Conservation (phyloP, 1,284 basidiomycete genomes). For the Anthracocystis setariae region DNA sequence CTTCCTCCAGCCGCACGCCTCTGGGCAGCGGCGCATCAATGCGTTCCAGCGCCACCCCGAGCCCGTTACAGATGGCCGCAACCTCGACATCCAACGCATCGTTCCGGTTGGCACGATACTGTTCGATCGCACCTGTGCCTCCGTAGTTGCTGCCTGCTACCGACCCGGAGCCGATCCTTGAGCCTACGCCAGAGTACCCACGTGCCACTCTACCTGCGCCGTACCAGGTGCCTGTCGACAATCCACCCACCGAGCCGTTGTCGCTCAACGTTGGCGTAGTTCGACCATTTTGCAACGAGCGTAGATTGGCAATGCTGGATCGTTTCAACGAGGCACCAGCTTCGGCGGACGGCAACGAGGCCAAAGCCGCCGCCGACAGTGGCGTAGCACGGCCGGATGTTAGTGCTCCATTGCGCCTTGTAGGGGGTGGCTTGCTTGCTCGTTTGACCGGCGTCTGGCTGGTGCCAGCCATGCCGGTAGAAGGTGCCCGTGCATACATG, state of each 20-base stretch:
- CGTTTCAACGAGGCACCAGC: conserved; percentile 32
- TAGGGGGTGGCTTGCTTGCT: conserved; percentile 58
- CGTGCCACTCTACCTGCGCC: conserved; percentile 18
- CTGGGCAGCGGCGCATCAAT: conserved; percentile 77
- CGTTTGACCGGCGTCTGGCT: conserved; percentile 30
- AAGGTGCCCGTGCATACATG: conserved; percentile 53
- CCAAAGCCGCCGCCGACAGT: conserved; percentile 59
- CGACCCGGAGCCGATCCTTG: conserved; percentile 28
- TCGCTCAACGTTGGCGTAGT: conserved; percentile 55
- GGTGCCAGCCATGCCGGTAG: conserved; percentile 30
- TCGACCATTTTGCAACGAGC: conserved; percentile 41
- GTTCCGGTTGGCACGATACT: conserved; percentile 78
- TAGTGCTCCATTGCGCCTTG: conserved; percentile 27
- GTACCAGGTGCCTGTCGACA: conserved; percentile 47
- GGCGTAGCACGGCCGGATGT: conserved; percentile 54
- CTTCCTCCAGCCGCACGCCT: conserved; percentile 71
- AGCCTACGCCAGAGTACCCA: conserved; percentile 27
- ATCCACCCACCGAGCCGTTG: conserved; percentile 42
- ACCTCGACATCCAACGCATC: conserved; percentile 86
- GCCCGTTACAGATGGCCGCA: conserved; percentile 78
- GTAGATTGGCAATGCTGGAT: conserved; percentile 53
- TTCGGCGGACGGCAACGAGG: conserved; percentile 54
- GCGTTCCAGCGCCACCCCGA: conserved; percentile 78
- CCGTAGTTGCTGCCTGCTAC: conserved; percentile 43
- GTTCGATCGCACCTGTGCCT: conserved; percentile 34